Base-by-base conservation (phyloP, 306 rosid genomes). In the Lathyrus sativus region DNA sequence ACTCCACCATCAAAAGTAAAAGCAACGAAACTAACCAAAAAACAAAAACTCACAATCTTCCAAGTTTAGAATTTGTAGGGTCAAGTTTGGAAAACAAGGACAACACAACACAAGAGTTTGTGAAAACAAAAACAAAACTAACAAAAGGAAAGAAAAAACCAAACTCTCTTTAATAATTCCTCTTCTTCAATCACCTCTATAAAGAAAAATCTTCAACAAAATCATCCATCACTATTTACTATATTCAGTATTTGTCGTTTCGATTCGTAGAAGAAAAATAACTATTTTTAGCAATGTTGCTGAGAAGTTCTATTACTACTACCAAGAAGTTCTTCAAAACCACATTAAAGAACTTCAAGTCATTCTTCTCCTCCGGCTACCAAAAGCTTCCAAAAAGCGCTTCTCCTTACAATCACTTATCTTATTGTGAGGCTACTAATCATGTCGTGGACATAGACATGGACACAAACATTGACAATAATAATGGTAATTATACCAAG, bases 251-350 rank as follows among this genome's bases (percentile, higher is more conserved):
- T 9, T 44, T 3, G 50, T 44, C 2, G 9, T 2, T 13, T 44
- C 9, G 18, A 44, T 44, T 44, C 3, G 18, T 13, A 4, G 18
- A 6, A 35, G 17, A 44, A 44, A 44, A 13, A 44, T 26, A 15
- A 1, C 59, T 4, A 28, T 3, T 14, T 5, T 55, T 71, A 74
- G 31, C 72, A 76, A 90, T 95, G 99, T 24, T 85, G 82, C 80
- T 95, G 22, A 80, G 88, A 78, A 76, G 64, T 62, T 72, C 98
- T 67, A 79, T 92, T 80, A 76, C 88, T 67, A 79, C 45, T 75
- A 87, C 99, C 74, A 90, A 80, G 82, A 87, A 79, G 80, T 88
- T 95, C 85, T 83, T 95, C 68, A 82, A 76, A 29, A 90, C 78
- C 75, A 85, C 96, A 19, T 6, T 95, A 4, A 81, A 84, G 68